Base-by-base conservation (phyloP, 441 rosid genomes). In the Cnidoscolus chayamansa region DNA sequence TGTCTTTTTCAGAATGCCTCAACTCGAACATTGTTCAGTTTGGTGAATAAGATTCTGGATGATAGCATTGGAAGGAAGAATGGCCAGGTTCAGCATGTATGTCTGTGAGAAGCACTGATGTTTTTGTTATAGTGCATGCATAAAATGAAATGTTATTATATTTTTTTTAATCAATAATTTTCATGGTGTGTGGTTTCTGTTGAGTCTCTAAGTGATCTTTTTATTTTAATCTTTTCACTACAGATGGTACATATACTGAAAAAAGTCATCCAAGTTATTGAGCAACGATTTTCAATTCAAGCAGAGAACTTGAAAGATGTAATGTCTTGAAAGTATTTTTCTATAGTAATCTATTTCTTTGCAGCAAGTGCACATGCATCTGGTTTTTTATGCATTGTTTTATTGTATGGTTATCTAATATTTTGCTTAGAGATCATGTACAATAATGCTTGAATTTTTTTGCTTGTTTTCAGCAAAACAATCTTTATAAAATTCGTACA, bases 281-380 rank as follows among this genome's bases (percentile, higher is more conserved):
- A 96, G 82, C 87, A 83, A 58, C 86, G 93, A 77, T 82, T 91
- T 80, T 89, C 94, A 73, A 84, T 77, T 72, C 92, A 82, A 81
- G 91, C 90, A 65, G 91, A 89, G 54, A 90, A 80, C 78, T 50
- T 90, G 68, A 88, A 87, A 86, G 86, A 85, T 81, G 99, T 93
- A 90, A 65, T 72, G 64, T 66, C 76, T 57, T 32, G 31, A 48
- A 56, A 67, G 15, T 43, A 73, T 19, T 73, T 76, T 73, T 79
- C 55, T 75, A 58, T 16, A 51, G 19, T 62, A 10, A 15, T 54
- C 32, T 13, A n/a, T 37, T n/a, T 9, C 32, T 61, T 62, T n/a
- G 43, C 45, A 25, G 56, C 47, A 58, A 70, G 1, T 25, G 45
- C 10, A 15, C 60, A 30, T 13, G 48, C 62, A 37, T 68, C 17